Conservation (phyloP, 2,329 filamentous ascomycete genomes). For the Pseudocercospora vitis region DNA sequence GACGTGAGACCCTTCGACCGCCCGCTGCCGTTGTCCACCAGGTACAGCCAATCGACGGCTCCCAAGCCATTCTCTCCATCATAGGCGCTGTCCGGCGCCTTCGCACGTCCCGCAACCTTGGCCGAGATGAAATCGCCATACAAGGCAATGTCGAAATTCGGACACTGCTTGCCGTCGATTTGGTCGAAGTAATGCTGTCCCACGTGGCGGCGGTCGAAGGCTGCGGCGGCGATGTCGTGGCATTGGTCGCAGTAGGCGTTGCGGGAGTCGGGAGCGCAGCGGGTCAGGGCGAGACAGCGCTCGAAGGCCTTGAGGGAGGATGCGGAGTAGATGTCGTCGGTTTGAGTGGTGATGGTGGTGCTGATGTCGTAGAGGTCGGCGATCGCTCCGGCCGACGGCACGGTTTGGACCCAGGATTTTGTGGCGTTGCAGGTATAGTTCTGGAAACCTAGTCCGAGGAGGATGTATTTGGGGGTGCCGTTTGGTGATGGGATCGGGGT, state of each 20-base stretch:
- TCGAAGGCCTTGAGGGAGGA: slow-evolving; percentile 24
- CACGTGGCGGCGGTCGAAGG: slow-evolving; percentile 35
- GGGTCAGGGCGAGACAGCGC: slow-evolving; percentile 22
- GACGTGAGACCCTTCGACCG: slow-evolving; percentile 43
- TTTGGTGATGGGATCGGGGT: slow-evolving; percentile 23
- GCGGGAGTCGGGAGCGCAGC: slow-evolving; percentile 14
- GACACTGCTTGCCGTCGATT: slow-evolving; percentile 47
- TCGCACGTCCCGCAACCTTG: slow-evolving; percentile 52
- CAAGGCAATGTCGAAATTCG: slow-evolving; percentile 60
- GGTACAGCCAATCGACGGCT: slow-evolving; percentile 49
- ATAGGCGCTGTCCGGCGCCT: slow-evolving; percentile 52
- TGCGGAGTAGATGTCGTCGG: slow-evolving; percentile 22
- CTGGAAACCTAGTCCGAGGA: slow-evolving; percentile 64
- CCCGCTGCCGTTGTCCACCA: slow-evolving; percentile 42
- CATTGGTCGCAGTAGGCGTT: slow-evolving; percentile 25
- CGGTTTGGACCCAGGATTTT: slow-evolving; percentile 31
- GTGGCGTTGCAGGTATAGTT: slow-evolving; percentile 62
- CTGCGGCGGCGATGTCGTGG: slow-evolving; percentile 32
- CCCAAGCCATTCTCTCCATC: slow-evolving; percentile 40
- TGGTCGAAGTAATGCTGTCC: slow-evolving; percentile 66
- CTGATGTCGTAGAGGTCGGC: slow-evolving; percentile 49
- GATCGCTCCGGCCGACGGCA: slow-evolving; percentile 43
- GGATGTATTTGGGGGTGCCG: slow-evolving; percentile 45
- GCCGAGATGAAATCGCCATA: slow-evolving; percentile 46
- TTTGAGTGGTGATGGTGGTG: slow-evolving; percentile 39